Conservation (phyloP, 2,329 filamentous ascomycete species). For the Fusarium nisikadoi region DNA sequence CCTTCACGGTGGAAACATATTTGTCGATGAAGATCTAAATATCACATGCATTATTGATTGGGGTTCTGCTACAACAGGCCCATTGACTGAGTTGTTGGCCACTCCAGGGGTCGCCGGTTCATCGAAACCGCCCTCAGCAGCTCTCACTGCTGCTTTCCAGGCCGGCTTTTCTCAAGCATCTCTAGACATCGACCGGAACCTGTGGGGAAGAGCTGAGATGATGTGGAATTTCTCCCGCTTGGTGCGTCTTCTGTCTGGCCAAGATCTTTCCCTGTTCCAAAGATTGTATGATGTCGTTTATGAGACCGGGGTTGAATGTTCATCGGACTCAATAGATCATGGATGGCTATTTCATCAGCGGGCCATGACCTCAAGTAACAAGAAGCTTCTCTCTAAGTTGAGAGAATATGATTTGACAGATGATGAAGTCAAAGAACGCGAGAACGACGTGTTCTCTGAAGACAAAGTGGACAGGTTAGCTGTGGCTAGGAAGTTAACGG, state of each 20-base stretch:
- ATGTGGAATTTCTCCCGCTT: conserved; percentile 30
- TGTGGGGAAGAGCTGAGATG: conserved; percentile 11
- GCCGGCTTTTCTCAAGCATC: conserved; percentile 1
- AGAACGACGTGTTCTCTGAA: rapidly evolving
- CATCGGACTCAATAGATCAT: background rate
- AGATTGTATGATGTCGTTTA: conserved; percentile 19
- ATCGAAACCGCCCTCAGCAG: background rate
- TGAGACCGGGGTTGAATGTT: background rate
- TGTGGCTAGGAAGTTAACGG: background rate
- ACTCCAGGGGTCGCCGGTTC: background rate
- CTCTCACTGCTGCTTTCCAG: background rate
- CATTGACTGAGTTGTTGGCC: background rate
- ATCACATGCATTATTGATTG: background rate
- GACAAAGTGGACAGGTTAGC: background rate
- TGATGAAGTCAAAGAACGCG: background rate
- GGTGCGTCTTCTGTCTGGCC: conserved; percentile 24
- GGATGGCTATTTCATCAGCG: conserved; percentile 17
- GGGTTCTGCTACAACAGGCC: background rate
- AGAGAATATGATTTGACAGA: conserved; percentile 18
- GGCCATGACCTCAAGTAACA: conserved; percentile 1
- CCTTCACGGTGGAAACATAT: background rate
- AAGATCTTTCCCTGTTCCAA: conserved; percentile 29
- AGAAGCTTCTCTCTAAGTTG: conserved; percentile 17
- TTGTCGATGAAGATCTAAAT: background rate
- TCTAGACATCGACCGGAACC: background rate